Base-by-base conservation (phyloP, 2,329 filamentous ascomycete genomes). In the Neonectria faginata region DNA sequence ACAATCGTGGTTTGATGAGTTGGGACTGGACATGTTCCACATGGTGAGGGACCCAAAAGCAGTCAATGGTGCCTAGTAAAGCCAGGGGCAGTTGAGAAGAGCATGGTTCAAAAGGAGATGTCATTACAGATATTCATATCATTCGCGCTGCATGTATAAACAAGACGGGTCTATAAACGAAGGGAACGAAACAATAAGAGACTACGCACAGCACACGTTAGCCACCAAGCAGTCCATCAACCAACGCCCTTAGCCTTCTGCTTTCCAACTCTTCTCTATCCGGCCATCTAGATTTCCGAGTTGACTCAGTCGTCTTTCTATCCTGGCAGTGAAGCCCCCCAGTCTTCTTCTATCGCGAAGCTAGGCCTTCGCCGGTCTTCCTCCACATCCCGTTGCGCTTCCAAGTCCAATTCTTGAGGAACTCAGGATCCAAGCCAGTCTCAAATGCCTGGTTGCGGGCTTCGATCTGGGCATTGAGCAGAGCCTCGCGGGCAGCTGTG, bases 331-430 rank as follows among this genome's bases (percentile, higher is more conserved):
- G 42, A 62, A 31, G 27, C 51, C 57, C 20, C 57, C 20, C 42
- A 12, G 25, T 33, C 9, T 14, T 42, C 14, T 16, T 66, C 62
- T 67, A 74, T 73, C 71, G 66, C 20, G 73, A 74, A 54, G 39
- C 68, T 3, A 73, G 63, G 7, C 70, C 68, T 8, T 74, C 71
- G 10, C 62, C 48, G 14, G 68, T 69, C 69, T 78, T 76, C 69
- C 79, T 76, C 78, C 78, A 81, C 66, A 80, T 68, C 1, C 78
- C 77, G 48, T 79, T 74, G 59, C 81, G 79, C 47, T 88, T 84
- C 91, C 91, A 93, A 9, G 78, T 83, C 90, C 90, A 93, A 60
- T 89, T 82, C 57, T 84, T 87, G 72, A 91, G 83, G 74, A 86
- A 84, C 36, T 87, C 81, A 2, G 90, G 90, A 78, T 94, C 92